Conservation (phyloP, 176 grass and related monocot genomes). For the Juncus inflexus region DNA sequence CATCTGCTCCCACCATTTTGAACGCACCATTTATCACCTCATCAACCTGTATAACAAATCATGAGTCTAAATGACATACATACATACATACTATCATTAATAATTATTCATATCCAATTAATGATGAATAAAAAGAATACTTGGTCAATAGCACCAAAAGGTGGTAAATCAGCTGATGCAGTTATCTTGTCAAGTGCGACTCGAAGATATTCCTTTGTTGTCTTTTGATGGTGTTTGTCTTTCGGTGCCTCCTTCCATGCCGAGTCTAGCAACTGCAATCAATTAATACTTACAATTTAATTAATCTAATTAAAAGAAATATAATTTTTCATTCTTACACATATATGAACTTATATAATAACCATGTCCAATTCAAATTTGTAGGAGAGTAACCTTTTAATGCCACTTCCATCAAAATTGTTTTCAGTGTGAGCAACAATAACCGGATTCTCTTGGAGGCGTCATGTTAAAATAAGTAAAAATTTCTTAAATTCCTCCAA, state of each 20-base stretch:
- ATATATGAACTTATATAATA: neutral
- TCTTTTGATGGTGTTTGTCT: constrained; percentile 28
- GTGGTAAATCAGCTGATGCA: constrained; percentile 52
- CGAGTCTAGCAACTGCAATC: constrained; percentile 50
- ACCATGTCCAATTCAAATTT: constrained; percentile 85
- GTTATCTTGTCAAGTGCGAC: constrained; percentile 53
- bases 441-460: constrained; percentile 67
- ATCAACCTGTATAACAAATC: constrained; percentile 46
- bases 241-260: constrained; percentile 43
- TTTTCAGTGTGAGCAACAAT: constrained; percentile 82
- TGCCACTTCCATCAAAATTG: constrained; percentile 63
- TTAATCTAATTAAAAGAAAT: too few species aligned
- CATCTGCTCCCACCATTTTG: constrained; percentile 23
- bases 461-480: constrained; percentile 25
- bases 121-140: constrained; percentile 12
- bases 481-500: constrained; percentile 51
- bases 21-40: constrained; percentile 46
- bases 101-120: too few species aligned
- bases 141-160: constrained; percentile 40
- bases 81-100: too few species aligned
- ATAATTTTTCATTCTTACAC: too few species aligned
- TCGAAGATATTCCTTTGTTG: constrained; percentile 43
- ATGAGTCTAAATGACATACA: neutral
- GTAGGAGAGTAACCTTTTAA: constrained; percentile 59
- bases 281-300: neutral